Conservation (phyloP, 257 asterid species). For the Paraleonurus japonicus region DNA sequence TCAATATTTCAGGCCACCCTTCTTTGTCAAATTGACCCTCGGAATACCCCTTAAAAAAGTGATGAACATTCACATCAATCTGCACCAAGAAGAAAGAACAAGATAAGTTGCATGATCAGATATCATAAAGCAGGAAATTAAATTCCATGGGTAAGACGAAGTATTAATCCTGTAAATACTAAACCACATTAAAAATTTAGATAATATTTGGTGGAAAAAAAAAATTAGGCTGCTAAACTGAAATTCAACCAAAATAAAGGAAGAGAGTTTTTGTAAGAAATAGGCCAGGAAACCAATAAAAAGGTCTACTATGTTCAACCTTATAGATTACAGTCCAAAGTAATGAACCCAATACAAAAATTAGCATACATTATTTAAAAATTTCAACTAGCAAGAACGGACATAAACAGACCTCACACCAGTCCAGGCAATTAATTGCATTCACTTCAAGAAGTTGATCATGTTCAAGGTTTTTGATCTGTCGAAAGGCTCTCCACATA, state of each 20-base stretch:
- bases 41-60: conserved; percentile 34
- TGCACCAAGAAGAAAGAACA: conserved; percentile 18
- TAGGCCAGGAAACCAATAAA: background rate
- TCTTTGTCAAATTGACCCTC: conserved; percentile 7
- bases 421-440: conserved; percentile 64
- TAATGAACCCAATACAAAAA: background rate
- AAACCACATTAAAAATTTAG: background rate
- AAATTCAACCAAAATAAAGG: background rate
- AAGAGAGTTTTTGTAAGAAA: background rate
- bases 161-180: background rate
- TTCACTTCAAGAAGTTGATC: conserved; percentile 38
- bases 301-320: background rate
- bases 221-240: background rate
- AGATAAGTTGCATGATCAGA: conserved; percentile 8
- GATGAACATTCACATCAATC: conserved; percentile 32
- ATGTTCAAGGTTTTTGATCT: conserved; percentile 35
- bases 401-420: conserved; percentile 59
- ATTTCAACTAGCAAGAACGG: background rate
- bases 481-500: conserved; percentile 81
- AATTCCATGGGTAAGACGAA: background rate
- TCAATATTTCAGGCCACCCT: conserved; percentile 44
- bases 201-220: background rate
- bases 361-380: background rate
- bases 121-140: background rate
- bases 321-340: background rate